Evolutionary conservation across 805 yeast species (phyloP), one percentile per base, ranked within the genome.

Genomic region (Tetrapisispora pingtungensis): DNA sequence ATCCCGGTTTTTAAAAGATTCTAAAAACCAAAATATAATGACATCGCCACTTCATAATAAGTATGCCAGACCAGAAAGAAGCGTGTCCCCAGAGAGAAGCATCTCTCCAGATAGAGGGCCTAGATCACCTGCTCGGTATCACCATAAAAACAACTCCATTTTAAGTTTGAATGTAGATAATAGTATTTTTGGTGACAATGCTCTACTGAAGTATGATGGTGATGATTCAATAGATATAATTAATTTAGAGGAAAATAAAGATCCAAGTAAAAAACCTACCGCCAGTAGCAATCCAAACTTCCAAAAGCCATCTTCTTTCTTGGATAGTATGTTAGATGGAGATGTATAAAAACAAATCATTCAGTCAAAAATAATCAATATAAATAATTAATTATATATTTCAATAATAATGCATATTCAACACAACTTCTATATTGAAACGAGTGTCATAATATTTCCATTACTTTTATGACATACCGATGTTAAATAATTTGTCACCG

Each of bases 91-190:
- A 22, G 61, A 56, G 4, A 52, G 61, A 40, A 53, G 62, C 7
- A 60, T 57, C 2, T 59, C 66, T 1, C 64, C 66, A 27, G 62
- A 57, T 40, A 52, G 65, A 24, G 53, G 51, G 40, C 45, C 40
- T 19, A 53, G 48, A 57, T 54, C 39, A 46, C 57, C 42, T 40
- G 33, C 43, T 26, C 58, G 48, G 34, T 74, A 55, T 64, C 73
- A 61, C 54, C 70, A 56, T 56, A 68, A 59, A 56, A 67, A 50
- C 66, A 65, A 46, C 44, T 53, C 60, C 42, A 66, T 65, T 47
- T 55, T 59, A 54, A 71, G 59, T 65, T 33, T 52, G 31, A 37
- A 37, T 28, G 17, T 18, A 3, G 33, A 27, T 15, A 26, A 37
- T 8, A 37, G 24, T 19, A 37, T 17, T 15, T 27, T 37, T 18